Base-by-base conservation (phyloP, 2,329 filamentous ascomycete species). In the Calonectria multiphialidica region DNA sequence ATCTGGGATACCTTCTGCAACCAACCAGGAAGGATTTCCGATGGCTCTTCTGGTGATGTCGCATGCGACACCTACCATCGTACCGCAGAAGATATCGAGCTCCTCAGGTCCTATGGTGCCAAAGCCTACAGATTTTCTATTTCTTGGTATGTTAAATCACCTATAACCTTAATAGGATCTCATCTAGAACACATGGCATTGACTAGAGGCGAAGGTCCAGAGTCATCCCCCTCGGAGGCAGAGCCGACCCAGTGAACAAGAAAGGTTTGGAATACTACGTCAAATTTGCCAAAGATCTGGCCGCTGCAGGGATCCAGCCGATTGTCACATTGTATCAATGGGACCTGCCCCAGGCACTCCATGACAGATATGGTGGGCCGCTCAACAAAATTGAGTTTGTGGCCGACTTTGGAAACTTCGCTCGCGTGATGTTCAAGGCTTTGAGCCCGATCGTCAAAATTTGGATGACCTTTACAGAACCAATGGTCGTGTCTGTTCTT, bases 401-500 rank as follows among this genome's bases (percentile, higher is more conserved):
- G 3, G 89, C 92, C 70, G 95, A 98, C 84, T 98, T 92, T 81
- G 92, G 93, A 77, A 86, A 93, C 84, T 98, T 96, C 81, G 93
- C 95, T 12, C 91, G 93, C 72, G 87, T 95, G 57, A 87, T 95
- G 78, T 97, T 95, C 86, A 88, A 93, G 81, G 90, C 91, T 1
- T 88, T 97, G n/a, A 13, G 44, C 59, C 90, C 92, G 65, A 93
- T 92, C 83, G 94, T 95, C 79, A 95, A 95, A 86, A 89, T 94
- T 84, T 98, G 95, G 95, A 94, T 96, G 83, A 97, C 94, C 30
- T 95, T 96, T 86, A 97, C 97, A 82, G 95, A 97, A 86, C 95
- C 95, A 3, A 97, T 93, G 91, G 97, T 94, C 84, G 94, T 91
- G 74, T 91, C 93, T 64, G 92, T 97, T 72, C 88, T 97, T 47